These are phyloP conservation scores for Vitis cinerea DNA, from an alignment of 164 flowering plant species.

Conservation along the genomic window DNA sequence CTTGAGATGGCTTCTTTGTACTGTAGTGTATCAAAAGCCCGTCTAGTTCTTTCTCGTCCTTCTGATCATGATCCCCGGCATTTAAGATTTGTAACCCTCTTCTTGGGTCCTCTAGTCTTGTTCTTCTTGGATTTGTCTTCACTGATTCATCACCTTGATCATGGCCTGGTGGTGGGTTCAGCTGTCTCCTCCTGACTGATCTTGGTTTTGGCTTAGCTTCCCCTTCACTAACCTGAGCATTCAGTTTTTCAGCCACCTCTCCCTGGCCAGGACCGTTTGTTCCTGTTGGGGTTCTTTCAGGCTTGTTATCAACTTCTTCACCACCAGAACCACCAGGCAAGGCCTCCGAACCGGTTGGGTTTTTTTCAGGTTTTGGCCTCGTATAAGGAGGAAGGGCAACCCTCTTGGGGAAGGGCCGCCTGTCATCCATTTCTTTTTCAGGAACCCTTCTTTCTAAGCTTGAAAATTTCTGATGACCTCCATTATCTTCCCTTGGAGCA, in stretches of 20 bases:
- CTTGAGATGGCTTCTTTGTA: slow-evolving; percentile 20
- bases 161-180: slow-evolving; percentile 17
- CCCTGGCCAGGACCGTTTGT: too few species aligned
- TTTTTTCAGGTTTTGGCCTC: slow-evolving; percentile 19
- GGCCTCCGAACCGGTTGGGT: slow-evolving; percentile 1
- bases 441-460: slow-evolving; percentile 12
- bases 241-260: too few species aligned
- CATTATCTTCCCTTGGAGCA: background rate
- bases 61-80: background rate
- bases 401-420: slow-evolving; percentile 17
- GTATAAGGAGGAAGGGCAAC: slow-evolving; percentile 50
- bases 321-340: background rate
- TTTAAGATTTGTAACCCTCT: background rate
- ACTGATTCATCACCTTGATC: background rate
- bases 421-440: slow-evolving; percentile 20
- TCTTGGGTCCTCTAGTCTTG: background rate
- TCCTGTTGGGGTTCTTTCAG: background rate
- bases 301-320: background rate
- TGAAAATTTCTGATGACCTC: slow-evolving; percentile 5
- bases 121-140: too few species aligned
- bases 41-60: slow-evolving; percentile 37
- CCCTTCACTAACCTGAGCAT: background rate
- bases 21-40: slow-evolving; percentile 34
- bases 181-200: slow-evolving; percentile 42
- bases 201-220: slow-evolving; percentile 38